These are phyloP conservation scores for Aspergillus sp. DNA, from an alignment of 2,329 filamentous ascomycete genomes.

Conservation along the genomic window DNA sequence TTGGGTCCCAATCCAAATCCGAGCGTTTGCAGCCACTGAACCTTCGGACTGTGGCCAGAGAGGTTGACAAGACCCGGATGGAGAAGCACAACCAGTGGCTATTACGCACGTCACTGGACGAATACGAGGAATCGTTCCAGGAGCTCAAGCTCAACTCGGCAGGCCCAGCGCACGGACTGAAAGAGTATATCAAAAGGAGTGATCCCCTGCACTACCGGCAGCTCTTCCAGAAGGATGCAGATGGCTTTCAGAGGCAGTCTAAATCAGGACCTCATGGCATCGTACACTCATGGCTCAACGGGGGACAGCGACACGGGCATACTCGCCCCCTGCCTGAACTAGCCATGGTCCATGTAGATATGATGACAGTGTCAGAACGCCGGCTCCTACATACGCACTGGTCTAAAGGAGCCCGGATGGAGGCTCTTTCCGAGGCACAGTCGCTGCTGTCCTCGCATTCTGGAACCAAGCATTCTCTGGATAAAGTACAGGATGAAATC, in stretches of 20 bases:
- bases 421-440: not conserved
- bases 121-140: not conserved
- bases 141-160: not conserved
- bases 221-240: slow-evolving; percentile 5
- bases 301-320: not conserved
- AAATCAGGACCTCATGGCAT: not conserved
- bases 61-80: slow-evolving; percentile 20
- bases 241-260: not conserved
- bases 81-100: not conserved
- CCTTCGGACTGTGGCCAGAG: slow-evolving; percentile 39
- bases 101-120: not conserved
- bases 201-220: not conserved
- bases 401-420: slow-evolving; percentile 18
- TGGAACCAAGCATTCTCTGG: slow-evolving; percentile 14
- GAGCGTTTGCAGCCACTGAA: slow-evolving; percentile 53
- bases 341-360: slow-evolving; percentile 9
- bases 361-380: slow-evolving; percentile 26
- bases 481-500: slow-evolving; percentile 25
- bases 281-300: slow-evolving; percentile 23
- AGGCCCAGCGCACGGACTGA: not conserved
- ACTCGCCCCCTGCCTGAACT: slow-evolving; percentile 13
- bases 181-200: not conserved
- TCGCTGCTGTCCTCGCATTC: slow-evolving; percentile 3
- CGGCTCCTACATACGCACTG: slow-evolving; percentile 29
- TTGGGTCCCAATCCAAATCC: slow-evolving; percentile 61